A percentile compares a stretch with the other conserved stretches of the same genome.
These are phyloP conservation scores for Cercospora sojina DNA, from an alignment of 2,329 filamentous ascomycete species.

Conservation along the genomic window DNA sequence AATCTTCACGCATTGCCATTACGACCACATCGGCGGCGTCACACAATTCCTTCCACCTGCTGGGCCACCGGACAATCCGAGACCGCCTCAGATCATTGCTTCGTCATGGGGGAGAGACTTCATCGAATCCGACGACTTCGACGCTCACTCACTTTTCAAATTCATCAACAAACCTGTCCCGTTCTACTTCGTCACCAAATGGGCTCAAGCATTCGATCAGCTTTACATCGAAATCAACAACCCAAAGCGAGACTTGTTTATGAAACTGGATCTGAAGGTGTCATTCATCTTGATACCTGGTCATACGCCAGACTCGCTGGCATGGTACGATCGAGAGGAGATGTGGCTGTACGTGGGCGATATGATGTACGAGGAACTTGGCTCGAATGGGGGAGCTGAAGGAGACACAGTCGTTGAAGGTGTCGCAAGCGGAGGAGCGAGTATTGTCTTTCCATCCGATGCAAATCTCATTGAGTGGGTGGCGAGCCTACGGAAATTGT, in stretches of 20 bases:
- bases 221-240: constrained; percentile 30
- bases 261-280: constrained; percentile 36
- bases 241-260: background rate
- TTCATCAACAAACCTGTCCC: constrained; percentile 41
- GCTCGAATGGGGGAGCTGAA: background rate
- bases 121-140: constrained; percentile 41
- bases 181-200: constrained; percentile 44
- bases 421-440: background rate
- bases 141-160: constrained; percentile 44
- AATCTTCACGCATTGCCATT: constrained; percentile 51
- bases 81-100: constrained; percentile 37
- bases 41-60: constrained; percentile 36
- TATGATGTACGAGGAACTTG: constrained; percentile 44
- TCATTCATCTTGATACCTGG: constrained; percentile 50
- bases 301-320: constrained; percentile 49
- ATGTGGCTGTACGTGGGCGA: constrained; percentile 50
- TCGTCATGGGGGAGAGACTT: constrained; percentile 42
- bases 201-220: constrained; percentile 42
- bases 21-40: constrained; percentile 44
- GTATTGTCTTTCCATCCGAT: constrained; percentile 42
- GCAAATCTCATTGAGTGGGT: constrained; percentile 44
- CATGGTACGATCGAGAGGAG: constrained; percentile 48
- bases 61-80: constrained; percentile 11
- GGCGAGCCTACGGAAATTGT: constrained; percentile 39
- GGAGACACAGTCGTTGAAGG: background rate